A percentile compares a stretch with the other conserved stretches of the same genome.
These are phyloP conservation scores for Coemansia sp. DNA, from an alignment of 192 early-diverging fungal species.

Conservation along the genomic window DNA sequence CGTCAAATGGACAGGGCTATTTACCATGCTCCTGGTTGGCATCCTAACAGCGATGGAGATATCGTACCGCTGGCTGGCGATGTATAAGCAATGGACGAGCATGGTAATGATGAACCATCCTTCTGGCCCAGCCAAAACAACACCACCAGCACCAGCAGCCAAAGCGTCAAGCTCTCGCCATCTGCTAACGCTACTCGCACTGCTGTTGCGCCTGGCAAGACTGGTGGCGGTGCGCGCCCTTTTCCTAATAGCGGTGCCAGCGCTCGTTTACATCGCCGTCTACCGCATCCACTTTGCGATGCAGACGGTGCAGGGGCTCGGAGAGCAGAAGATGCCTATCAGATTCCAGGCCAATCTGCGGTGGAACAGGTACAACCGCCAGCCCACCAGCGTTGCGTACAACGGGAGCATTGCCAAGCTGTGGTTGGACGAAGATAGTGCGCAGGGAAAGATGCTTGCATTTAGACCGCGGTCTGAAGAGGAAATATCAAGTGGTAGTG, in stretches of 20 bases:
- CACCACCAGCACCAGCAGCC: too few relatives aligned
- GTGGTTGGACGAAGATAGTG: conserved; percentile 71
- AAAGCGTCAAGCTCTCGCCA: too few relatives aligned
- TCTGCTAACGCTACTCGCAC: conserved; percentile 42
- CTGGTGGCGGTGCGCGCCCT: conserved; percentile 83
- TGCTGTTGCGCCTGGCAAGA: conserved; percentile 52
- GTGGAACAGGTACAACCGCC: conserved; percentile 74
- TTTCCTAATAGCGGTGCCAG: conserved; percentile 80
- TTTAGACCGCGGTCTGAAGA: conserved; percentile 66
- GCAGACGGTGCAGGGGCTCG: conserved; percentile 73
- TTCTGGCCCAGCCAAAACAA: too few relatives aligned
- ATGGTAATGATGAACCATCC: too few relatives aligned
- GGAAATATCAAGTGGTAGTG: conserved; percentile 69
- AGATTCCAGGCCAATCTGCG: conserved; percentile 90
- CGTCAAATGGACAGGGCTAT: conserved; percentile 97
- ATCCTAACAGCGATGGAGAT: background rate
- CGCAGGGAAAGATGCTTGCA: conserved; percentile 84
- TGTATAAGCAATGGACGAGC: conserved; percentile 84
- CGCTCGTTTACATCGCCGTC: conserved; percentile 75
- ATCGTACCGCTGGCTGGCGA: conserved; percentile 63
- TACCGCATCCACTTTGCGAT: conserved; percentile 90
- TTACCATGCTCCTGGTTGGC: conserved; percentile 83
- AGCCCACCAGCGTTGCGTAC: conserved; percentile 88
- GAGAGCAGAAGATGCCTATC: conserved; percentile 91
- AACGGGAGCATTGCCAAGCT: conserved; percentile 48